Conservation (phyloP, 768 basidiomycete species). For the Clitopilus passeckerianus region DNA sequence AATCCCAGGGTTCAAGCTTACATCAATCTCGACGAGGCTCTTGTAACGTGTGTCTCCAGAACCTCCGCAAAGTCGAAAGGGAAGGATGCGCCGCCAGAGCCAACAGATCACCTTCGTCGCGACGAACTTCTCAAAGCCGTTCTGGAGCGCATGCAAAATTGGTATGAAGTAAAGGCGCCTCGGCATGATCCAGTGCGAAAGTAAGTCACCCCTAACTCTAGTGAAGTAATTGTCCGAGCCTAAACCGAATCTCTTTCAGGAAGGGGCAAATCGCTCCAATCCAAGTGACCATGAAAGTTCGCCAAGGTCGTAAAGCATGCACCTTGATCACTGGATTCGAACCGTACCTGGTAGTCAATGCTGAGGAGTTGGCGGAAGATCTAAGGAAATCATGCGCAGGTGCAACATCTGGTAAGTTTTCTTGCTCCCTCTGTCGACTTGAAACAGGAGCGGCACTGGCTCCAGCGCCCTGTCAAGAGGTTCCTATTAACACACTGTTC, state of each 20-base stretch:
- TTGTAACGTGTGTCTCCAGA: conserved; percentile 32
- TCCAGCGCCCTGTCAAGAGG: not conserved
- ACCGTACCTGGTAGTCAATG: conserved; percentile 58
- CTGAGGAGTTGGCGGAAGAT: conserved; percentile 75
- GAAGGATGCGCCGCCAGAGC: conserved; percentile 17
- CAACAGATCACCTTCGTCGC: conserved; percentile 54
- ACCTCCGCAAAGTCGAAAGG: conserved; percentile 23
- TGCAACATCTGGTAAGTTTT: conserved; percentile 62
- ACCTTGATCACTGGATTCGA: conserved; percentile 82
- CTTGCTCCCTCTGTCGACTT: not conserved
- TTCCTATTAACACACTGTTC: not conserved
- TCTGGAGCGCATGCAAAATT: conserved; percentile 66
- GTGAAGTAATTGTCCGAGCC: not conserved
- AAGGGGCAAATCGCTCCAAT: conserved; percentile 76
- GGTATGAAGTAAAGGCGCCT: conserved; percentile 59
- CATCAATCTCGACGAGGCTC: conserved; percentile 58
- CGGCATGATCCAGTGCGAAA: conserved; percentile 54
- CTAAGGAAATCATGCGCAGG: conserved; percentile 74
- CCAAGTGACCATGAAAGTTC: conserved; percentile 59
- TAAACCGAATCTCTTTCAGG: conserved; percentile 29
- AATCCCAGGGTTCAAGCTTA: conserved; percentile 65
- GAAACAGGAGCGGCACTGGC: not conserved
- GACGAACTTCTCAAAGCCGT: conserved; percentile 57
- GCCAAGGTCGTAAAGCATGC: conserved; percentile 74
- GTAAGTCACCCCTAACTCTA: conserved; percentile 30